Conservation (phyloP, 1,284 basidiomycete genomes). For the Ganoderma boninense region DNA sequence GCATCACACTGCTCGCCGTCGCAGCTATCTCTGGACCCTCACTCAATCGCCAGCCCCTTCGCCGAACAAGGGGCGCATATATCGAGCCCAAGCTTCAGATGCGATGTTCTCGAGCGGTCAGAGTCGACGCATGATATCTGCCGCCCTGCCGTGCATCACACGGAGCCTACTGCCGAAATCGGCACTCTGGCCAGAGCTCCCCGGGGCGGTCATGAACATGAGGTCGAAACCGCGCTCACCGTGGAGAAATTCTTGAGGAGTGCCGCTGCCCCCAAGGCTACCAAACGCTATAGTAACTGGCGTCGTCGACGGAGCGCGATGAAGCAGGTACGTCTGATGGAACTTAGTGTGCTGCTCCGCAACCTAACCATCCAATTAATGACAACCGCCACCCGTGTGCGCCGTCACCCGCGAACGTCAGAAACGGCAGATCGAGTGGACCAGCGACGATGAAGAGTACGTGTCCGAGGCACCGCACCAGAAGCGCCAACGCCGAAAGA, state of each 20-base stretch:
- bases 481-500: constrained; percentile 22
- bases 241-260: background rate
- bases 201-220: background rate
- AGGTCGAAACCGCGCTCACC: background rate
- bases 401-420: background rate
- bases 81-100: background rate
- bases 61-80: background rate
- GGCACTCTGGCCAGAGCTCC: background rate
- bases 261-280: background rate
- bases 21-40: background rate
- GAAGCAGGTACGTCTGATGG: background rate
- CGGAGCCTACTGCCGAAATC: background rate
- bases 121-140: background rate
- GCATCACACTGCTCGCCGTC: no score
- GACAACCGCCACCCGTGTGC: background rate
- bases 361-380: background rate
- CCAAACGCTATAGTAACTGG: background rate
- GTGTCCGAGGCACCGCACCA: background rate
- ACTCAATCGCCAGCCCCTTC: background rate
- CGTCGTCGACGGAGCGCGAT: background rate
- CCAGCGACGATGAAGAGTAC: constrained; percentile 21
- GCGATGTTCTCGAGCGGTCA: background rate
- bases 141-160: background rate
- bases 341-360: background rate
- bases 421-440: constrained; percentile 6